These are phyloP conservation scores for Yamadazyma mexicana DNA, from an alignment of 1,139 yeast genomes.

Conservation along the genomic window DNA sequence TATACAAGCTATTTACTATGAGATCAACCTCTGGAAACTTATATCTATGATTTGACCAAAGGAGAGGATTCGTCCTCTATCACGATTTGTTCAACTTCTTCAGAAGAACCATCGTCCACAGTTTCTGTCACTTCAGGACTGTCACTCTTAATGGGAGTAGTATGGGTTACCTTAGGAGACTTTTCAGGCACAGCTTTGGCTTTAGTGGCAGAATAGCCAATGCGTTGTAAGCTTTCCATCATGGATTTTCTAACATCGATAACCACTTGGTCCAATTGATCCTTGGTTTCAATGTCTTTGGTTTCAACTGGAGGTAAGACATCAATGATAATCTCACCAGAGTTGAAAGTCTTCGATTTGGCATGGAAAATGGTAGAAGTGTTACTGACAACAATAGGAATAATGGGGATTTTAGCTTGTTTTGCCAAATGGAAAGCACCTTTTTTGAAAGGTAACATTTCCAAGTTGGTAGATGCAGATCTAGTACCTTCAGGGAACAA, in stretches of 20 bases:
- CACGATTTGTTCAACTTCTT: slow-evolving; percentile 17
- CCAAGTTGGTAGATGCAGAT: slow-evolving; percentile 67
- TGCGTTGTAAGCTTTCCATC: slow-evolving; percentile 26
- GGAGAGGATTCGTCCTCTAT: slow-evolving; percentile 20
- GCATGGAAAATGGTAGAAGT: slow-evolving; percentile 73
- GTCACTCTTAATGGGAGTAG: slow-evolving; percentile 9
- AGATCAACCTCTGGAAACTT: neutral
- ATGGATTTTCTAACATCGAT: slow-evolving; percentile 36
- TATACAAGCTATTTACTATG: neutral
- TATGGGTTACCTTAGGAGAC: slow-evolving; percentile 11
- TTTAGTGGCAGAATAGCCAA: slow-evolving; percentile 34
- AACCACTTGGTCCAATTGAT: slow-evolving; percentile 55
- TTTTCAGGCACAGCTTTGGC: slow-evolving; percentile 3
- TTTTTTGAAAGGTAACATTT: slow-evolving; percentile 83
- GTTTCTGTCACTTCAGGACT: slow-evolving; percentile 2
- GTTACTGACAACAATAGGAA: slow-evolving; percentile 86
- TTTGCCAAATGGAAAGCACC: slow-evolving; percentile 98
- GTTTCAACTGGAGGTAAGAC: slow-evolving; percentile 71
- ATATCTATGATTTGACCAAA: slow-evolving; percentile 13
- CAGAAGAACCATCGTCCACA: neutral
- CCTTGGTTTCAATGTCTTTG: slow-evolving; percentile 51
- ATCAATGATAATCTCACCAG: slow-evolving; percentile 62
- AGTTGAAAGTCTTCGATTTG: slow-evolving; percentile 52
- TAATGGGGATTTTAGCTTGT: slow-evolving; percentile 84
- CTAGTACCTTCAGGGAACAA: slow-evolving; percentile 97